Evolutionary conservation across 192 early-diverging fungal species (phyloP).

Genomic region (Rhizophlyctis rosea): DNA sequence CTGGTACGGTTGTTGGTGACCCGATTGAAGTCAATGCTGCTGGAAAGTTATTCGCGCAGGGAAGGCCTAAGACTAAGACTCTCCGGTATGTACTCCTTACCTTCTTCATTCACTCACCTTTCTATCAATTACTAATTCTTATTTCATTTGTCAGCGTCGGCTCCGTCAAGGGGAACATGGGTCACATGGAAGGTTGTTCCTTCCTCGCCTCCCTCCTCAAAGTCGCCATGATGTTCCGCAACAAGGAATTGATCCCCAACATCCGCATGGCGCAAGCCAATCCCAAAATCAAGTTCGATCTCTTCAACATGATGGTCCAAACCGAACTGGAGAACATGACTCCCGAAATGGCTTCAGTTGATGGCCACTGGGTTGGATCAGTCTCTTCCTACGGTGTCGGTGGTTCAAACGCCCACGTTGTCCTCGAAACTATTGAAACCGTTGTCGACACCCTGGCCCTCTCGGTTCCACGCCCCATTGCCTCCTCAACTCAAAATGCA

Average conservation of each 20-base stretch:
- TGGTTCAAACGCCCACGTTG: constrained; percentile 26
- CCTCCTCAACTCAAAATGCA: too few species aligned
- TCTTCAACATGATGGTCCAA: constrained; percentile 23
- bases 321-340: constrained; percentile 23
- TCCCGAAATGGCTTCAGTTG: constrained; percentile 1
- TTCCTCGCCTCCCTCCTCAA: constrained; percentile 27
- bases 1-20: constrained; percentile 34
- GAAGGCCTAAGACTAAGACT: constrained; percentile 1
- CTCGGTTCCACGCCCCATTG: not conserved
- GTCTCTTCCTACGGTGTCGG: constrained; percentile 30
- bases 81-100: not conserved
- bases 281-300: constrained; percentile 26
- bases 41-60: constrained; percentile 18
- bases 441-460: not conserved
- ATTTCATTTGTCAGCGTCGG: constrained; percentile 21
- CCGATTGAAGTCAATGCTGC: constrained; percentile 36
- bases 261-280: constrained; percentile 28
- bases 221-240: constrained; percentile 28
- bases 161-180: constrained; percentile 33
- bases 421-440: constrained; percentile 22
- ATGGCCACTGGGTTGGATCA: constrained; percentile 24
- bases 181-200: constrained; percentile 24
- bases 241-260: constrained; percentile 19
- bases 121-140: too few species aligned
- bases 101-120: constrained; percentile 14